phyloP scores from a whole-genome alignment of 2,329 filamentous ascomycete species.

The Neopestalotiopsis sp. region DNA sequence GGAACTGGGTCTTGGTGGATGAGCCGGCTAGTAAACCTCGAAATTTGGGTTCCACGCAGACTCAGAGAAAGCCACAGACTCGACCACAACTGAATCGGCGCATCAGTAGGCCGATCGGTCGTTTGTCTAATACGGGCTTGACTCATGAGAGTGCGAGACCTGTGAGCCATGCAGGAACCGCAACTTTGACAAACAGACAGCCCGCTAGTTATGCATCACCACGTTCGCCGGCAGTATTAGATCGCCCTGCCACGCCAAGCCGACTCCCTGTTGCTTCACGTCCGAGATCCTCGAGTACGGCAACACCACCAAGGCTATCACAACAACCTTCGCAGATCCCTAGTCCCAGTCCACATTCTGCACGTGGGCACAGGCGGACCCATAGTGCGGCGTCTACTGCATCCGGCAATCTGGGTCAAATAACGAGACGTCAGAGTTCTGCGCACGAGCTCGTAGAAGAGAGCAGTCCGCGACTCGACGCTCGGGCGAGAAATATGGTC shows the following conservation, averaged over 20 bases:
- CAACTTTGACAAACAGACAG: constrained; percentile 43
- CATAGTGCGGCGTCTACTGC: constrained; percentile 42
- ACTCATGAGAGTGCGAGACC: constrained; percentile 43
- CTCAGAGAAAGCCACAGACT: not conserved
- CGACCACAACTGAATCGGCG: constrained; percentile 42
- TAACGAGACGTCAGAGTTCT: constrained; percentile 6
- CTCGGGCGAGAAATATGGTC: constrained; percentile 76
- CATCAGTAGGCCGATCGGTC: constrained; percentile 48
- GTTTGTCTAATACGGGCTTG: constrained; percentile 35
- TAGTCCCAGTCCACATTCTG: constrained; percentile 31
- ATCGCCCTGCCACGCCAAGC: constrained; percentile 30
- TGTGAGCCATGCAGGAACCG: constrained; percentile 53
- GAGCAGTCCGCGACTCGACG: constrained; percentile 57
- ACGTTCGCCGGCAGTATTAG: constrained; percentile 42
- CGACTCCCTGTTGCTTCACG: constrained; percentile 44
- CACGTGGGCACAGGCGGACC: constrained; percentile 46
- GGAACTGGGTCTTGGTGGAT: constrained; percentile 75
- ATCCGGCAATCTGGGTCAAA: constrained; percentile 11
- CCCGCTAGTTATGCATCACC: constrained; percentile 60
- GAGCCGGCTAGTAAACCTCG: constrained; percentile 39
- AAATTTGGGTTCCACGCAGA: not conserved
- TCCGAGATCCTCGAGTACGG: constrained; percentile 30
- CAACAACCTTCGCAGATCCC: constrained; percentile 33
- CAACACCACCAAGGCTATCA: constrained; percentile 26
- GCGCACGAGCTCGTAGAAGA: constrained; percentile 27